phyloP scores from a whole-genome alignment of 108 stramenopile species.

The Stephanodiscus triporus region DNA sequence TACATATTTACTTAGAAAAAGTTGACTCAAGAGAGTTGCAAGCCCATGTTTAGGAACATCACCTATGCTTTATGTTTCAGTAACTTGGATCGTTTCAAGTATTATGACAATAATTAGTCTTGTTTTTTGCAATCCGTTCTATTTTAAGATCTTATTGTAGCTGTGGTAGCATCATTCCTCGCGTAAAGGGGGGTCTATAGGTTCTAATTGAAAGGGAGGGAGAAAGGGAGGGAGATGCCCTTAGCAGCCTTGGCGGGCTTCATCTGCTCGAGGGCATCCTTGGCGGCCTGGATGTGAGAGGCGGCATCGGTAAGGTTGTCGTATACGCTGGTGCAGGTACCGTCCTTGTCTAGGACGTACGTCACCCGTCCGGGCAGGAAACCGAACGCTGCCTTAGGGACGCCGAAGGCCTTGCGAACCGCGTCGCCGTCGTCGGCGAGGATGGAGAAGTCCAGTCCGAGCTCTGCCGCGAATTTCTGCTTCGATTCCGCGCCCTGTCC shows the following conservation, averaged over 20 bases:
- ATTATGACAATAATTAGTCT: too few species aligned
- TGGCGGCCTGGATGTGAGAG: conserved; percentile 69
- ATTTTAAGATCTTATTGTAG: conserved; percentile 1
- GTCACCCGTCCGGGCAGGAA: conserved; percentile 81
- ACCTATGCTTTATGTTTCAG: too few species aligned
- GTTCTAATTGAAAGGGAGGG: conserved; percentile 5
- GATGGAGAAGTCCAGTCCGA: conserved; percentile 77
- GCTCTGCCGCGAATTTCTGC: conserved; percentile 75
- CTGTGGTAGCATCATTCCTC: too few species aligned
- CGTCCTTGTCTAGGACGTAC: conserved; percentile 76
- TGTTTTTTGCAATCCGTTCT: not conserved
- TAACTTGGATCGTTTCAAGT: too few species aligned
- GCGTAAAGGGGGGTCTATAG: not conserved
- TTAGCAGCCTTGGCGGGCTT: conserved; percentile 1
- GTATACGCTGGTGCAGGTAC: conserved; percentile 68
- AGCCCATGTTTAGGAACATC: too few species aligned
- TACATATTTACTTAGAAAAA: too few species aligned
- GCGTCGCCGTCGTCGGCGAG: conserved; percentile 78
- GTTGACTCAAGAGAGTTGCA: too few species aligned
- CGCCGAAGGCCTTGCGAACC: conserved; percentile 67
- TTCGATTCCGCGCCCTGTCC: conserved; percentile 81
- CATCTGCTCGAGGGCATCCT: conserved; percentile 62
- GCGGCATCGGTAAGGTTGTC: conserved; percentile 77
- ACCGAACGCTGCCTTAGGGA: conserved; percentile 76
- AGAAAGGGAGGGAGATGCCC: not conserved